Evolutionary conservation across 352 stramenopile genomes (phyloP), one percentile per base, ranked within the genome.

Genomic region (Pythium graminicola): DNA sequence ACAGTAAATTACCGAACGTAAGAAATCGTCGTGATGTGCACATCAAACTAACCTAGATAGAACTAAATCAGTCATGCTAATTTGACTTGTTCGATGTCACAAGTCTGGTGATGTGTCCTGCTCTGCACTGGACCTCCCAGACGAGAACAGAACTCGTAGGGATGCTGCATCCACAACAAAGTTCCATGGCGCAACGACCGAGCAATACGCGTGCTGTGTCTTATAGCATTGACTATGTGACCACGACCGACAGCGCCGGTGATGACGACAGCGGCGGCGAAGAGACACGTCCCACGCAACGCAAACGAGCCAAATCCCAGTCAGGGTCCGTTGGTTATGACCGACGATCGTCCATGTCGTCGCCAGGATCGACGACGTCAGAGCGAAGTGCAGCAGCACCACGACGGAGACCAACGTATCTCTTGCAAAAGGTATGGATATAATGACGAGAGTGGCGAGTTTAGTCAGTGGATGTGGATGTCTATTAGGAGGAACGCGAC

Each of bases 261-360:
- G 47, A 45, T 35, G 28, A 22, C 31, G 40, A 23, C 28, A 41
- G 31, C 39, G 28, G 19, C 39, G 22, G 3, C 28, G 20, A 39
- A 14, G 50, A 44, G 11, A 26, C 20, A 14, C 40, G 9, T 19
- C 22, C 40, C 3, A 31, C 40, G 23, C 16, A 13, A 9, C 42
- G 43, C 8, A 60, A 60, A 35, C 52, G 52, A 10, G 36, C 32
- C 52, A 60, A 60, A 41, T 53, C 52, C 27, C 27, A 17, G 11
- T 14, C 8, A 1, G 41, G 4, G 16, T 28, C 24, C 7, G 14
- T 24, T 8, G 36, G 9, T 20, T 13, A 20, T 17, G 42, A 26
- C 23, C 26, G 52, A 19, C 42, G 33, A 13, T 20, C 42, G n/a
- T 53, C 42, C 17, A 17, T 52, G 42, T 35, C 31, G 8, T 50